Evolutionary conservation across 2,329 filamentous ascomycete species (phyloP), one percentile per base, ranked within the genome.

Genomic region (Xylaria sp.): DNA sequence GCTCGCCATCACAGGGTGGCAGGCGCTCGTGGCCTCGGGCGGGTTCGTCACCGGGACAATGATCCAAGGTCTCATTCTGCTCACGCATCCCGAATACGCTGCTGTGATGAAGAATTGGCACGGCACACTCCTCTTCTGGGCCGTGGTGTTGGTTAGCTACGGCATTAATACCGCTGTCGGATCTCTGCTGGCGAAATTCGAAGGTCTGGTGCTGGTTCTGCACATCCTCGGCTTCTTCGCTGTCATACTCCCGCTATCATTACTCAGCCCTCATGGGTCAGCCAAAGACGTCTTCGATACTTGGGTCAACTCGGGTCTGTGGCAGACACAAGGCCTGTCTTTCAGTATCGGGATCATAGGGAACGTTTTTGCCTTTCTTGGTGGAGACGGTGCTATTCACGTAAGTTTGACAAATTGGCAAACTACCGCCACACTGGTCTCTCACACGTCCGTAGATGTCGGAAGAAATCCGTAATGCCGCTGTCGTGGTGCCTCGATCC

Each of bases 391-490:
- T 27, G 72, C 71, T 58, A 71, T 71, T 32, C 71, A 73, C 32
- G 71, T 73, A 57, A 71, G 71, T 62, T 2, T n/a, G 25, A 23
- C 16, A 12, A 25, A 18, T 35, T 13, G 4, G n/a, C n/a, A 18
- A 9, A n/a, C 8, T 9, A 12, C 27, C 32, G 12, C 3, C 35
- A n/a, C 6, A 13, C 27, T n/a, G 5, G 57, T 48, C 40, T 35
- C 53, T 70, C 0, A 69, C 60, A 60, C 13, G 40, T 62, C 18
- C 16, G 9, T 48, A 82, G 79, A 82, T 84, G 82, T 78, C 79
- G 0, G 84, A 85, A 66, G 84, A 85, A 68, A 82, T 84, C 3
- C 73, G 79, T 5, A 81, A 87, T 61, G 83, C 87, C 0, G 82
- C 84, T 1, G 76, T 81, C 1, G 83, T 83, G 0, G 81, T 89